These are phyloP conservation scores for Pichia sporocuriosa DNA, from an alignment of 805 yeast species.

Conservation along the genomic window DNA sequence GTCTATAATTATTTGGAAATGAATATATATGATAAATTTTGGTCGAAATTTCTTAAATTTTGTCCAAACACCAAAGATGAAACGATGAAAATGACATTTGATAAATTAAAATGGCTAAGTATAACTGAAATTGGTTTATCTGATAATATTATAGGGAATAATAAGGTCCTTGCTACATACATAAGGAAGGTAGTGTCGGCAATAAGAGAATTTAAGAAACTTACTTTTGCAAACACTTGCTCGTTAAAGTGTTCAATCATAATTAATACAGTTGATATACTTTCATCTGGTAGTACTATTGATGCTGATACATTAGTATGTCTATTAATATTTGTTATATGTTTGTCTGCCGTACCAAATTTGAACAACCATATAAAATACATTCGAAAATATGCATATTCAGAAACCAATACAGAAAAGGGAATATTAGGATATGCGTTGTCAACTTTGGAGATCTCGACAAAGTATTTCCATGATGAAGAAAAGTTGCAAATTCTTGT, in stretches of 20 bases:
- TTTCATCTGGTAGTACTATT: constrained; percentile 40
- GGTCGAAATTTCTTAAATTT: constrained; percentile 38
- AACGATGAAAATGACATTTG: constrained; percentile 27
- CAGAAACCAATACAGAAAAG: constrained; percentile 34
- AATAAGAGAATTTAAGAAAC: constrained; percentile 41
- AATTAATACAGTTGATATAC: constrained; percentile 41
- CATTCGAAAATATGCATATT: constrained; percentile 49
- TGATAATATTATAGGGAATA: constrained; percentile 13
- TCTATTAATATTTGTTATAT: constrained; percentile 62
- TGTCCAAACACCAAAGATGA: constrained; percentile 13
- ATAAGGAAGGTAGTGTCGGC: constrained; percentile 47
- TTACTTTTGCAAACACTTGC: constrained; percentile 42
- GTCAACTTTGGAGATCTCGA: constrained; percentile 78
- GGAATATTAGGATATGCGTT: constrained; percentile 73
- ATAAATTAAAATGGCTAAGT: constrained; percentile 34
- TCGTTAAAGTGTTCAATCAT: constrained; percentile 43
- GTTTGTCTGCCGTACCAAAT: constrained; percentile 51
- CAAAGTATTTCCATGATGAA: constrained; percentile 48
- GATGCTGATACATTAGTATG: constrained; percentile 83
- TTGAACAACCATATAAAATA: constrained; percentile 61
- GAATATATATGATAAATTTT: constrained; percentile 58
- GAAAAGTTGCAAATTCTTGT: constrained; percentile 28
- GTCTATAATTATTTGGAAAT: constrained; percentile 68
- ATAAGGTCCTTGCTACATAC: constrained; percentile 19
- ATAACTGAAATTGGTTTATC: constrained; percentile 47